Evolutionary conservation across 139 green algal genomes (phyloP).

Genomic region (Volvox reticuliferus): DNA sequence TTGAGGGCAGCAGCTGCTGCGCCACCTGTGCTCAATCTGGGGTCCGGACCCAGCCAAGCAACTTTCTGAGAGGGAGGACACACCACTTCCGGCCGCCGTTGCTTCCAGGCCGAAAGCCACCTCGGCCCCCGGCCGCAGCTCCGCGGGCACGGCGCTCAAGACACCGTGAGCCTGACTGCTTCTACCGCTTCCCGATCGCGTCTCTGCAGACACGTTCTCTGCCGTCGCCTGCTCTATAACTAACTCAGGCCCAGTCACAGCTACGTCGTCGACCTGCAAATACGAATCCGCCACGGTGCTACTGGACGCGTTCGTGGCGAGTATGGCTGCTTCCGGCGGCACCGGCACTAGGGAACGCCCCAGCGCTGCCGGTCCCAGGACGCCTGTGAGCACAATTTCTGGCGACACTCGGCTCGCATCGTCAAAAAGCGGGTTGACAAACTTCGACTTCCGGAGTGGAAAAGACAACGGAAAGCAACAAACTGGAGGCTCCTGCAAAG

Average conservation of each 20-base stretch:
- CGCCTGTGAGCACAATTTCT: constrained; percentile 34
- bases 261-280: not conserved
- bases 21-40: not conserved
- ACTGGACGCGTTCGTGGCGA: not conserved
- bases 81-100: not conserved
- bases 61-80: not conserved
- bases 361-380: not conserved
- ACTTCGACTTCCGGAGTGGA: constrained; percentile 23
- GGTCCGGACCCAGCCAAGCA: not conserved
- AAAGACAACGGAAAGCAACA: constrained; percentile 25
- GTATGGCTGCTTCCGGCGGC: not conserved
- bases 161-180: not conserved
- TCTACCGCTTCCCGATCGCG: not conserved
- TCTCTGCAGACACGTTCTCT: not conserved
- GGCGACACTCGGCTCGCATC: not conserved
- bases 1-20: not conserved
- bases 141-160: not conserved
- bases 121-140: not conserved
- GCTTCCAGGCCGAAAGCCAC: not conserved
- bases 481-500: not conserved
- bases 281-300: not conserved
- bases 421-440: constrained; percentile 34
- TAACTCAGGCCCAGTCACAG: not conserved
- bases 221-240: not conserved
- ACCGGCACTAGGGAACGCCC: not conserved